Conservation (phyloP, 371 early-diverging fungal species). For the Circinella umbellata region DNA sequence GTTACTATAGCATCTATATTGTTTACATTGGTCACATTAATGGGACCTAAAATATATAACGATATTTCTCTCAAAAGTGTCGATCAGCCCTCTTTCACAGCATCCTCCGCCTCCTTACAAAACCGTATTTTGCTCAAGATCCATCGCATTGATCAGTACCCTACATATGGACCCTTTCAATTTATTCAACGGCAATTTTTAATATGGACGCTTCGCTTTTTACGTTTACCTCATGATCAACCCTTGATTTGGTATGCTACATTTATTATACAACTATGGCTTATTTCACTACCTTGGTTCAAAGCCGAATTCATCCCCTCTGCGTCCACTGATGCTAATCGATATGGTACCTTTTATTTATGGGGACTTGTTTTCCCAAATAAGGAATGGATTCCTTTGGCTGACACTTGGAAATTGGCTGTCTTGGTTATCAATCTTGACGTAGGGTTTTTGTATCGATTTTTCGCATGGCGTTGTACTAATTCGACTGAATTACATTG, state of each 20-base stretch:
- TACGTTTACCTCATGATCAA: conserved; percentile 31
- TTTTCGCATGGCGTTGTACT: conserved; percentile 34
- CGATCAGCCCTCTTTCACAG: conserved; percentile 5
- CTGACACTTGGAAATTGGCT: conserved; percentile 79
- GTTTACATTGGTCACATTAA: conserved; percentile 19
- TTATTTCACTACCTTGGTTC: conserved; percentile 55
- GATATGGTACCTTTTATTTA: conserved; percentile 60
- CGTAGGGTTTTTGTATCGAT: conserved; percentile 47
- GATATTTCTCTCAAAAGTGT: conserved; percentile 3
- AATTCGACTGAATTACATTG: conserved; percentile 24
- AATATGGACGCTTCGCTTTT: conserved; percentile 38
- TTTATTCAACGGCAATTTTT: conserved; percentile 32
- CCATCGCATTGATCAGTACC: conserved; percentile 32
- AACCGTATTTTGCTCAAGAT: conserved; percentile 26
- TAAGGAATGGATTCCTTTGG: conserved; percentile 72
- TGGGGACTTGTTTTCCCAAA: conserved; percentile 56
- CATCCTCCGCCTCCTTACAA: conserved; percentile 11
- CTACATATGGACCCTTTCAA: conserved; percentile 20
- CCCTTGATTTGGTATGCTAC: conserved; percentile 48
- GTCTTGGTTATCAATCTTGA: conserved; percentile 45
- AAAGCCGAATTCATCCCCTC: conserved; percentile 60
- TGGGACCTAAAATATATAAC: conserved; percentile 38
- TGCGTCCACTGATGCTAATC: conserved; percentile 35
- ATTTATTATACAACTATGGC: conserved; percentile 44
- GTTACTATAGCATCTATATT: conserved; percentile 27